A percentile compares a stretch with the other conserved stretches of the same genome.
These are phyloP conservation scores for Coemansia sp. DNA, from an alignment of 192 early-diverging fungal species.

Conservation along the genomic window DNA sequence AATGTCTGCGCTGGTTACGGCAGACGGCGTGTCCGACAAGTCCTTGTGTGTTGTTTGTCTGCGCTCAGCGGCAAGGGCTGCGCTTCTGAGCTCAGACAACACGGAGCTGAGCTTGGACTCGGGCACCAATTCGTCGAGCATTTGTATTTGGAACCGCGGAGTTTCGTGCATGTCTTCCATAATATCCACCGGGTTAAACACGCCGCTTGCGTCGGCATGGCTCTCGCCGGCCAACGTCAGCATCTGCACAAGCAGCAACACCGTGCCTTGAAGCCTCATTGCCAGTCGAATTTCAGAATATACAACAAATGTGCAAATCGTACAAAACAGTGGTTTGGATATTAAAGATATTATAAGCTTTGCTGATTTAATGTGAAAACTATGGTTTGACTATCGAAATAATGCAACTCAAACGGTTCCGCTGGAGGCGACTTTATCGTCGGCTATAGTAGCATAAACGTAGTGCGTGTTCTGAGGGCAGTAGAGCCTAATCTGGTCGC, in stretches of 20 bases:
- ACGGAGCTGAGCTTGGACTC: slow-evolving; percentile 19
- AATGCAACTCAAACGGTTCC: neutral
- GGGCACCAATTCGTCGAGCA: slow-evolving; percentile 21
- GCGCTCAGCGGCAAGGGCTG: neutral
- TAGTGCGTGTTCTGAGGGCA: slow-evolving; percentile 12
- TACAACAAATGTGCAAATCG: neutral
- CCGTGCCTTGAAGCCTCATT: neutral
- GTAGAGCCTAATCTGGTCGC: slow-evolving; percentile 6
- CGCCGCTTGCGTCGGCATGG: neutral
- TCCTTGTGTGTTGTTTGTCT: neutral
- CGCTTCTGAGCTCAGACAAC: slow-evolving; percentile 7
- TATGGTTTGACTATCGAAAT: no score
- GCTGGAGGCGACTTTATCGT: slow-evolving; percentile 1
- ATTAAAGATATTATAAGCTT: no score
- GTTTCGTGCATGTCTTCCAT: slow-evolving; percentile 35
- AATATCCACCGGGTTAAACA: slow-evolving; percentile 25
- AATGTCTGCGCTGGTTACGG: no score
- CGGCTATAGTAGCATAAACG: slow-evolving; percentile 8
- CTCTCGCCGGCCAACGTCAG: neutral
- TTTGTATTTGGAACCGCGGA: slow-evolving; percentile 32
- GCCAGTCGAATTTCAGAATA: neutral
- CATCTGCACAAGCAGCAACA: neutral
- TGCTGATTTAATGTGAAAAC: no score
- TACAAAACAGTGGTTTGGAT: neutral
- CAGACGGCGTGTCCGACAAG: no score